Conservation (phyloP, 805 yeast genomes). For the Spathaspora hagerdaliae region DNA sequence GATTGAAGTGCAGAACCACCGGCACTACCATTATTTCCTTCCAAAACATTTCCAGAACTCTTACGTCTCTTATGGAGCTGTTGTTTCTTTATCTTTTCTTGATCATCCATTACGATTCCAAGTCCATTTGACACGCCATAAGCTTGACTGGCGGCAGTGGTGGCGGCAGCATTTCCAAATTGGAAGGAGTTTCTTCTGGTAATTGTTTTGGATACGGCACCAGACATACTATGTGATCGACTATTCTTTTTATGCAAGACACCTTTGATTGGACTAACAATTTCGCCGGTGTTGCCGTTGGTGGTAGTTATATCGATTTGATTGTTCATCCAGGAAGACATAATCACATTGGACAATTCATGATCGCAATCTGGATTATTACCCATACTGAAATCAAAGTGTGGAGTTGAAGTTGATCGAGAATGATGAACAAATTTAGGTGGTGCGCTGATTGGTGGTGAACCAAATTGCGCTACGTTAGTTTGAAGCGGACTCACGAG, state of each 20-base stretch:
- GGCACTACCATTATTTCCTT: not conserved
- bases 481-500: not conserved
- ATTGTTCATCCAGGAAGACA: conserved; percentile 26
- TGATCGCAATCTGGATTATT: conserved; percentile 19
- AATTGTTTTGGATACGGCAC: not conserved
- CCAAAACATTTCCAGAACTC: not conserved
- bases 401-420: conserved; percentile 6
- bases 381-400: conserved; percentile 20
- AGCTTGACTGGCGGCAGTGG: not conserved
- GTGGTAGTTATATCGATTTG: too few species aligned
- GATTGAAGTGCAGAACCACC: not conserved
- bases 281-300: conserved; percentile 2
- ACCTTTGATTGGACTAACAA: not conserved
- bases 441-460: conserved; percentile 1
- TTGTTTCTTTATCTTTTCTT: not conserved
- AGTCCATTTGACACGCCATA: not conserved
- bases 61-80: not conserved
- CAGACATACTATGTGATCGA: conserved; percentile 4
- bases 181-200: conserved; percentile 21
- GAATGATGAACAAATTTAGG: conserved; percentile 2
- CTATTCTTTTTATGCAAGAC: conserved; percentile 11
- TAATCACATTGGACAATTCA: conserved; percentile 36
- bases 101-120: not conserved
- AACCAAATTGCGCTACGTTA: not conserved
- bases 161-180: not conserved